A percentile compares a stretch with the other conserved stretches of the same genome.
phyloP scores from a whole-genome alignment of 306 rosid species.

The Vachellia collinsii region DNA sequence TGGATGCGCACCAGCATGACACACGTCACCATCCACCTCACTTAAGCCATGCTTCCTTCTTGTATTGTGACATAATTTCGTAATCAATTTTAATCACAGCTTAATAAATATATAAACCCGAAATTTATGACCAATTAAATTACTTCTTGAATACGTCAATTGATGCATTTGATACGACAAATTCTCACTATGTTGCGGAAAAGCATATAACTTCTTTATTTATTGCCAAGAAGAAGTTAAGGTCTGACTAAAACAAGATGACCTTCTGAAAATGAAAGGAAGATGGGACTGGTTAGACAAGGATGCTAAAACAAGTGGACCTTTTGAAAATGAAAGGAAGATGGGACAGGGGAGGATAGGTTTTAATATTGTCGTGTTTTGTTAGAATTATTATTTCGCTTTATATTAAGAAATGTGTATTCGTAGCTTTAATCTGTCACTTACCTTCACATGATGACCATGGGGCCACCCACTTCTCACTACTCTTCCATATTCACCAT shows the following conservation, averaged over 20 bases:
- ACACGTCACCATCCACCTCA: background rate
- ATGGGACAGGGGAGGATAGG: background rate
- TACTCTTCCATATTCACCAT: constrained; percentile 8
- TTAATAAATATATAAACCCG: background rate
- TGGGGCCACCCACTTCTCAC: background rate
- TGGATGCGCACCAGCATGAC: background rate
- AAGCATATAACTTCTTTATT: background rate
- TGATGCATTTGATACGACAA: too few relatives aligned
- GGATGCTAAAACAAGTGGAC: background rate
- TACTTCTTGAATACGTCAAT: background rate
- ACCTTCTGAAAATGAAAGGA: background rate
- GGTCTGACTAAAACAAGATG: background rate
- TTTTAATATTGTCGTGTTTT: background rate
- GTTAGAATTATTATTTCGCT: background rate
- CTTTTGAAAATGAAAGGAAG: background rate
- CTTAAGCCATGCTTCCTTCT: background rate
- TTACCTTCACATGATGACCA: background rate
- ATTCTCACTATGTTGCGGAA: background rate
- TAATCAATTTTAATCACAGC: background rate
- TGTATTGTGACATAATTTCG: background rate
- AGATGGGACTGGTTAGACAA: background rate
- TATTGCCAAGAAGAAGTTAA: background rate
- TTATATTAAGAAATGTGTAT: background rate
- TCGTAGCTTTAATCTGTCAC: background rate
- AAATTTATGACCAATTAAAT: background rate